These are phyloP conservation scores for Ceratocystis harringtonii DNA, from an alignment of 2,329 filamentous ascomycete species.

Conservation along the genomic window DNA sequence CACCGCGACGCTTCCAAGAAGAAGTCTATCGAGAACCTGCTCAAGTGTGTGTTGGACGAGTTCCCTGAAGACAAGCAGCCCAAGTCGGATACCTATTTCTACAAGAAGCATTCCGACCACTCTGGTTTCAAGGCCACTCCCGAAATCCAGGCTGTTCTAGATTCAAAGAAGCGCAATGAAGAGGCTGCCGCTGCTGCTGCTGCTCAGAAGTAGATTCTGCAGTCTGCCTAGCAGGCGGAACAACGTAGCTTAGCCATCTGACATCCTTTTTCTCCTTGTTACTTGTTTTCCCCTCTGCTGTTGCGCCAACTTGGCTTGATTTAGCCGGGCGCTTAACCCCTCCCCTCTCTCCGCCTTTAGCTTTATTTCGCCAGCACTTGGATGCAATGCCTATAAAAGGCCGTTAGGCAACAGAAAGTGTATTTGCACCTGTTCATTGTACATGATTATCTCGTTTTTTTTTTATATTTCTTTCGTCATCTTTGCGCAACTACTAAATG, in stretches of 20 bases:
- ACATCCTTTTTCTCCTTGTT: neutral
- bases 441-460: neutral
- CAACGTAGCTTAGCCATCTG: neutral
- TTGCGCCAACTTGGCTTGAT: neutral
- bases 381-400: neutral
- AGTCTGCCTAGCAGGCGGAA: neutral
- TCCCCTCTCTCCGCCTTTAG: neutral
- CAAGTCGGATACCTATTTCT: conserved; percentile 58
- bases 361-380: neutral
- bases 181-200: conserved; percentile 19
- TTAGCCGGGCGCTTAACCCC: neutral
- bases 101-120: conserved; percentile 84
- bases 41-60: conserved; percentile 56
- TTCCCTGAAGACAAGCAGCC: conserved; percentile 59
- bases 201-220: conserved; percentile 5
- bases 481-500: neutral
- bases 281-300: neutral
- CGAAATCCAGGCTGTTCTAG: conserved; percentile 41
- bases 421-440: neutral
- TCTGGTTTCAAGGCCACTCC: conserved; percentile 58
- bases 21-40: conserved; percentile 59
- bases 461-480: neutral
- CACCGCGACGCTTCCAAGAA: conserved; percentile 75
- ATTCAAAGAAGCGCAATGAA: conserved; percentile 36
- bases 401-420: neutral